Evolutionary conservation across 495 filamentous ascomycete genomes (phyloP), one percentile per base, ranked within the genome.

Genomic region (Aspergillus egyptiacus): DNA sequence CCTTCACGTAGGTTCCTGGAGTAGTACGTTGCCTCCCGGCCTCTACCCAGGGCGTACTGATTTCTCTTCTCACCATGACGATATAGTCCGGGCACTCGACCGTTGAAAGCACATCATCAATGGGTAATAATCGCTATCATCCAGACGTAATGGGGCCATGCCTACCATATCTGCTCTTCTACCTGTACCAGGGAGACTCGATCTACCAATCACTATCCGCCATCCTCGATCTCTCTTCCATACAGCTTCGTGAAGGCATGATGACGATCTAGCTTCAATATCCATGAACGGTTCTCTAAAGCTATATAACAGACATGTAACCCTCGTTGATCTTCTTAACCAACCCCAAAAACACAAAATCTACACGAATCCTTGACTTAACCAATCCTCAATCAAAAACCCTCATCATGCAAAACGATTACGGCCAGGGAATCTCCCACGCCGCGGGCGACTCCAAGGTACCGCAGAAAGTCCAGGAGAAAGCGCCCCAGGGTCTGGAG

Each of bases 381-480:
- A 15, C 6, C 23, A 30, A 15, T 19, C 7, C 25, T 15, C 14
- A 28, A 30, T 30, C 8, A 23, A 34, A 10, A 23, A 22, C 18
- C 3, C 6, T 14, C 20, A 47, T 3, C 8, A 48, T 48, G 45
- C 34, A 48, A 24, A 48, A 48, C 45, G 22, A 15, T 18, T 27
- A 19, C 23, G 45, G 45, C 11, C 45, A 48, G 45, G 45, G 45
- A 4, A 28, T 28, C 1, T 48, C 45, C 14, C 45, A 48, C 45
- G 45, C 45, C 23, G 38, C 45, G 6, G 45, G 45, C n/a, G 45
- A 18, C 45, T 48, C 45, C 13, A 48, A 48, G 19, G 33, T 48
- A 5, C 45, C 45, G 19, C 6, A 38, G 18, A 9, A 20, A 3
- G 23, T 35, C 2, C 45, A 48, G n/a, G 20, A 48, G 19, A 48